phyloP scores from a whole-genome alignment of 257 asterid species.

The Petrea volubilis region DNA sequence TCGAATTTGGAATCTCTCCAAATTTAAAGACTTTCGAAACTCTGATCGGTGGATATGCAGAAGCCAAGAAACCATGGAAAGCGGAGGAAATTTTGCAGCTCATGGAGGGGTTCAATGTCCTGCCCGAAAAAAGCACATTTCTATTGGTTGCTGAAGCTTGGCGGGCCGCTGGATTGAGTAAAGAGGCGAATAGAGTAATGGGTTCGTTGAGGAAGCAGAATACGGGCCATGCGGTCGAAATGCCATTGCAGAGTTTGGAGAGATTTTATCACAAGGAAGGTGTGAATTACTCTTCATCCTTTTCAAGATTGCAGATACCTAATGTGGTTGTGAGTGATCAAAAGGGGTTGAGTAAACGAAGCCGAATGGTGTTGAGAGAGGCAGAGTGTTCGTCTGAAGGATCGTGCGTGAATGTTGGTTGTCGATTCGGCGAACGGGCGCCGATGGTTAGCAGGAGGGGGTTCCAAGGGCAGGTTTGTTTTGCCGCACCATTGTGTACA shows the following conservation, averaged over 20 bases:
- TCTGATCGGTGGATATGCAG: conserved; percentile 56
- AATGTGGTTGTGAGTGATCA: conserved; percentile 47
- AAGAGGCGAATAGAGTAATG: conserved; percentile 43
- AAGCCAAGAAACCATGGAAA: conserved; percentile 61
- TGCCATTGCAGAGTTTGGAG: conserved; percentile 44
- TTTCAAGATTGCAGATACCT: conserved; percentile 56
- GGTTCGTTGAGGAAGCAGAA: conserved; percentile 19
- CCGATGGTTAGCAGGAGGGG: conserved; percentile 43
- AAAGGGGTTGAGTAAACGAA: conserved; percentile 38
- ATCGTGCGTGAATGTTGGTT: conserved; percentile 33
- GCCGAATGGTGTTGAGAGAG: conserved; percentile 50
- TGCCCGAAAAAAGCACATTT: conserved; percentile 50
- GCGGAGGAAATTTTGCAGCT: conserved; percentile 51
- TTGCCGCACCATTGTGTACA: conserved; percentile 44
- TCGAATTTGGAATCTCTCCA: conserved; percentile 51
- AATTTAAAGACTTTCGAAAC: conserved; percentile 66
- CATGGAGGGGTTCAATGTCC: conserved; percentile 48
- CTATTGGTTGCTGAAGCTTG: conserved; percentile 52
- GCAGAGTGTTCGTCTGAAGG: conserved; percentile 43
- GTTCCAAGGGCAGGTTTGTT: conserved; percentile 45
- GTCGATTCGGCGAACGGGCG: conserved; percentile 38
- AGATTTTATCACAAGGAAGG: conserved; percentile 45
- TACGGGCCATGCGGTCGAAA: conserved; percentile 9
- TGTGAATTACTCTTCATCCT: too few species aligned
- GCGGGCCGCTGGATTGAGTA: conserved; percentile 40